Conservation (phyloP, 2,329 filamentous ascomycete species). For the Teratosphaeria gauchensis region DNA sequence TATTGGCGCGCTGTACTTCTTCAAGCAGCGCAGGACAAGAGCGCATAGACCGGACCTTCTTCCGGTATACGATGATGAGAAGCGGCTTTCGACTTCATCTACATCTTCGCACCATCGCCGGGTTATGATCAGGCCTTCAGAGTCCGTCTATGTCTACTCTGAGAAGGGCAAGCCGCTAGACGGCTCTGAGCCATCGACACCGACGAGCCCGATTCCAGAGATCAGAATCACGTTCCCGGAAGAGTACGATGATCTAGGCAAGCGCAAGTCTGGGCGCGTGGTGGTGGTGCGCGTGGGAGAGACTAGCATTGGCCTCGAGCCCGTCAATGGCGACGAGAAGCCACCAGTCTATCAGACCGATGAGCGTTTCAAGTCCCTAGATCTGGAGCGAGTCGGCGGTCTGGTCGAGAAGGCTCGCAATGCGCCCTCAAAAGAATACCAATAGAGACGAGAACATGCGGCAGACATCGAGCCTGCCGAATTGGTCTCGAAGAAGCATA, state of each 20-base stretch:
- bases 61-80: conserved; percentile 55
- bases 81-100: conserved; percentile 36
- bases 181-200: conserved; percentile 66
- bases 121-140: conserved; percentile 47
- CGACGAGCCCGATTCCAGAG: conserved; percentile 74
- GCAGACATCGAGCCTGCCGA: neutral
- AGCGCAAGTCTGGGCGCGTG: conserved; percentile 72
- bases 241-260: conserved; percentile 77
- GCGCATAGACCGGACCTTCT: conserved; percentile 44
- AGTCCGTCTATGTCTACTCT: conserved; percentile 65
- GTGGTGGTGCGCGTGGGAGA: conserved; percentile 89
- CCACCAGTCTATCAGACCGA: conserved; percentile 71
- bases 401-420: conserved; percentile 66
- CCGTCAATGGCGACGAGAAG: conserved; percentile 54
- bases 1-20: conserved; percentile 57
- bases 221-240: conserved; percentile 98
- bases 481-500: neutral
- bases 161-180: conserved; percentile 64
- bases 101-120: conserved; percentile 42
- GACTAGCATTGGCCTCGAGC: conserved; percentile 78
- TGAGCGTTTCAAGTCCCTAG: conserved; percentile 76
- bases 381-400: conserved; percentile 89
- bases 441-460: neutral
- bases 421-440: neutral
- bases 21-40: conserved; percentile 57